Percentiles rank a stretch among this genome's conserved stretches.
Evolutionary conservation across 495 filamentous ascomycete species (phyloP).

Genomic region (Chaetomium cochliodes): DNA sequence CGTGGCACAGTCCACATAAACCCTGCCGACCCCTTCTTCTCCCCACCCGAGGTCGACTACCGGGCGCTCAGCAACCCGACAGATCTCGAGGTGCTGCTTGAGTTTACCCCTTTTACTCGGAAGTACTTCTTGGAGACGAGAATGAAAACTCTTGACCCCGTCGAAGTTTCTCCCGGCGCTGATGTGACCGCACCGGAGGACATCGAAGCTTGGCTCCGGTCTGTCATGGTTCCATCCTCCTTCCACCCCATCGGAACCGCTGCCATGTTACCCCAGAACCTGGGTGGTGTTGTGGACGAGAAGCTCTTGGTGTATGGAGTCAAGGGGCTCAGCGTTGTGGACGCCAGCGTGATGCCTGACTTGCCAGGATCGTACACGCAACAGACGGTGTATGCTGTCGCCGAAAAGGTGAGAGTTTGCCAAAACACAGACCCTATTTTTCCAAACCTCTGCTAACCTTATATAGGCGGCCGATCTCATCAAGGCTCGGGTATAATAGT

Average conservation of each 20-base stretch:
- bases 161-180: constrained; percentile 35
- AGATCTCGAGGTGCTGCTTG: constrained; percentile 43
- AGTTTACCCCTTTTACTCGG: constrained; percentile 43
- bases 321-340: constrained; percentile 39
- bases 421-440: neutral
- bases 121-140: constrained; percentile 37
- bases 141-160: constrained; percentile 24
- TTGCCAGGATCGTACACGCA: constrained; percentile 40
- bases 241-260: constrained; percentile 44
- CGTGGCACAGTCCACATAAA: constrained; percentile 48
- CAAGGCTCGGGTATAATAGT: constrained; percentile 27
- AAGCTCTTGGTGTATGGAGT: constrained; percentile 43
- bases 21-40: constrained; percentile 38
- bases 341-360: constrained; percentile 44
- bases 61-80: constrained; percentile 48
- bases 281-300: constrained; percentile 52
- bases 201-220: constrained; percentile 30
- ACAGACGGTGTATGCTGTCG: constrained; percentile 44
- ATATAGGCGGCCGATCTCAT: constrained; percentile 42
- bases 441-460: neutral
- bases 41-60: constrained; percentile 46
- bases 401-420: constrained; percentile 40
- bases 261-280: constrained; percentile 49
- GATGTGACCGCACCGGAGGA: constrained; percentile 30
- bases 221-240: constrained; percentile 10